Evolutionary conservation across 2,329 filamentous ascomycete genomes (phyloP).

Genomic region (Verticillium albo-atrum): DNA sequence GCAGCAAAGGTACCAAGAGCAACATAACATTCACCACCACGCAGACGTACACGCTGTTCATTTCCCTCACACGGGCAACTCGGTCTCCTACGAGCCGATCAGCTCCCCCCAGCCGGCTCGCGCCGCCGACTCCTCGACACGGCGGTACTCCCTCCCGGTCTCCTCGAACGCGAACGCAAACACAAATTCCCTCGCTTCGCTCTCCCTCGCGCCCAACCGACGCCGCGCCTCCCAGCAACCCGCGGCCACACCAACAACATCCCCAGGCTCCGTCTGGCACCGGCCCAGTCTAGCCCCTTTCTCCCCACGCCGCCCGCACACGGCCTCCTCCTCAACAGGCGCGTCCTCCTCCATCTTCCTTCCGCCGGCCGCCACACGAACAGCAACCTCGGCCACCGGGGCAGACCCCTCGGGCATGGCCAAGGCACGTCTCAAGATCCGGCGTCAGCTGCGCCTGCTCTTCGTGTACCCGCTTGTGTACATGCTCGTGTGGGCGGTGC

Average conservation of each 20-base stretch:
- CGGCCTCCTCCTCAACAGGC: not conserved
- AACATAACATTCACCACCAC: not conserved
- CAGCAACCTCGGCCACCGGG: not conserved
- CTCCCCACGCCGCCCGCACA: slow-evolving; percentile 10
- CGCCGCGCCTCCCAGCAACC: not conserved
- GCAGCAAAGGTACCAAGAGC: not conserved
- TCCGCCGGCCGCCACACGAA: slow-evolving; percentile 4
- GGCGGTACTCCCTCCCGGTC: not conserved
- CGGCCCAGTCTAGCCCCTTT: not conserved
- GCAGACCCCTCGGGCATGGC: slow-evolving; percentile 14
- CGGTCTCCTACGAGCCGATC: not conserved
- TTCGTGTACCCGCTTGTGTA: slow-evolving; percentile 76
- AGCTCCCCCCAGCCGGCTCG: not conserved
- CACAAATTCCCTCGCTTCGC: not conserved
- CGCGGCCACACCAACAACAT: not conserved
- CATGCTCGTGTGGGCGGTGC: slow-evolving; percentile 66
- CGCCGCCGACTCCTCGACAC: not conserved
- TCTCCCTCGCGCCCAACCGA: not conserved
- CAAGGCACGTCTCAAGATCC: slow-evolving; percentile 49
- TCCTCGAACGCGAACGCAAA: no score
- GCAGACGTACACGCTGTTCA: not conserved
- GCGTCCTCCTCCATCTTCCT: slow-evolving; percentile 8
- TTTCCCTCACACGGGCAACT: not conserved
- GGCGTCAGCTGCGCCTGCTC: slow-evolving; percentile 64
- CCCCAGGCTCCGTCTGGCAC: not conserved